Base-by-base conservation (phyloP, 192 early-diverging fungal species). In the Helicostylum pulchrum region DNA sequence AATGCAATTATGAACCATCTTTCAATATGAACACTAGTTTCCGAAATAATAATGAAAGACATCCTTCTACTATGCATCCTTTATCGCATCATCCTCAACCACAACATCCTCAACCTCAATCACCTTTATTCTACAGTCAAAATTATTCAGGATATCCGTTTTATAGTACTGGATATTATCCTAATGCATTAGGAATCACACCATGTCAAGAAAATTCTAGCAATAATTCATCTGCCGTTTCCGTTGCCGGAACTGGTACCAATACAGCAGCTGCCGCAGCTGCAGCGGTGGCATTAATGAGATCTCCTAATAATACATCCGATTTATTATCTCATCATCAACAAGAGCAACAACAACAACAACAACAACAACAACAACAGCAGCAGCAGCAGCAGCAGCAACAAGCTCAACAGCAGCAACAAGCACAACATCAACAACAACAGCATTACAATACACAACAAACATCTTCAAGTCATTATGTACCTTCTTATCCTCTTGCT, bases 181-280 rank as follows among this genome's bases (percentile, higher is more conserved):
- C 57, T 39, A 59, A 59, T 42, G 57, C 57, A 44, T 59, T 59
- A 17, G 43, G 43, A 45, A 59, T 59, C 15, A 45, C 57, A 31
- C 57, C 57, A 42, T 59, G 57, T 59, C 57, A 59, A 59, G 57
- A 59, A 43, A 59, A 59, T 45, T 20, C 32, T 15, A 59, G 15
- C 11, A 42, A 30, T 12, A 58, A 23, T n/a, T 50, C 65, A 20
- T 50, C 65, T 9, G 46, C 56, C 2, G 46, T 49, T 34, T 21
- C 54, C 17, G 34, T 51, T 19, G 46, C 65, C 12, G 55, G 46
- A 0, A 30, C 64, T 12, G 54, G 53, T 8, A 23, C 53, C 2
- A 19, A 49, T 44, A 34, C 51, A 30, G 53, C 64, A 12, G 64
- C 53, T 2, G 39, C 42, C 21, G 55, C 56, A 10, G 56, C 36